phyloP scores from a whole-genome alignment of 352 stramenopile genomes.

The Pythium biforme region DNA sequence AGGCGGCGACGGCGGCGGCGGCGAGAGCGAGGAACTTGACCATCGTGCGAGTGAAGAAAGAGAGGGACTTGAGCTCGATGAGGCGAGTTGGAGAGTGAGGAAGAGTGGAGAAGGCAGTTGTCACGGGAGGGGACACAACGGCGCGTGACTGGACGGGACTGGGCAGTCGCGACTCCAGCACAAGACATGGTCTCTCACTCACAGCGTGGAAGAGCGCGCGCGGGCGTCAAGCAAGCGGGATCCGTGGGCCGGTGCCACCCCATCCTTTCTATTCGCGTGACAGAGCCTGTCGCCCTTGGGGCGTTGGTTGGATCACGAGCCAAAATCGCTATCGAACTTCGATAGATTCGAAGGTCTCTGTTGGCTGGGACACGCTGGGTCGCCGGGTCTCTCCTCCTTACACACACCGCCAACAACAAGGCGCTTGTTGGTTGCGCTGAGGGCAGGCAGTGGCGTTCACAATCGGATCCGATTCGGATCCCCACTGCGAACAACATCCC shows the following conservation, averaged over 20 bases:
- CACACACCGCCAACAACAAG: too few species aligned
- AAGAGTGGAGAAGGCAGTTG: background rate
- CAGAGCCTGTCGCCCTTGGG: background rate
- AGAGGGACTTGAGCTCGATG: constrained; percentile 13
- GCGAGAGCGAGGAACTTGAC: constrained; percentile 39
- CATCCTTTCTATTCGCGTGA: background rate
- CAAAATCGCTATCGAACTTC: background rate
- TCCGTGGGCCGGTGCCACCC: background rate
- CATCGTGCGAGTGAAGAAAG: constrained; percentile 24
- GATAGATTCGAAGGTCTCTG: background rate
- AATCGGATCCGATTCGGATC: too few species aligned
- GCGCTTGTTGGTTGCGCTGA: too few species aligned
- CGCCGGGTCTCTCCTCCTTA: too few species aligned
- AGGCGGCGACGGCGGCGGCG: constrained; percentile 21
- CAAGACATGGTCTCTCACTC: too few species aligned
- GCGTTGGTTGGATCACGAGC: too few species aligned
- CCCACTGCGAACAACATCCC: too few species aligned
- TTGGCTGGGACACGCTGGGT: too few species aligned
- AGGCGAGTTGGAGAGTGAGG: constrained; percentile 23
- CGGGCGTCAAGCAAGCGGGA: background rate
- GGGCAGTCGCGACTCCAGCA: background rate
- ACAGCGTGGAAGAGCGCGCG: background rate
- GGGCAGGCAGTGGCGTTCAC: too few species aligned
- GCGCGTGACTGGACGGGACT: background rate
- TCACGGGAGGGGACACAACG: background rate